Evolutionary conservation across 768 basidiomycete species (phyloP), one percentile per base, ranked within the genome.

Genomic region (Russula dissimulans): DNA sequence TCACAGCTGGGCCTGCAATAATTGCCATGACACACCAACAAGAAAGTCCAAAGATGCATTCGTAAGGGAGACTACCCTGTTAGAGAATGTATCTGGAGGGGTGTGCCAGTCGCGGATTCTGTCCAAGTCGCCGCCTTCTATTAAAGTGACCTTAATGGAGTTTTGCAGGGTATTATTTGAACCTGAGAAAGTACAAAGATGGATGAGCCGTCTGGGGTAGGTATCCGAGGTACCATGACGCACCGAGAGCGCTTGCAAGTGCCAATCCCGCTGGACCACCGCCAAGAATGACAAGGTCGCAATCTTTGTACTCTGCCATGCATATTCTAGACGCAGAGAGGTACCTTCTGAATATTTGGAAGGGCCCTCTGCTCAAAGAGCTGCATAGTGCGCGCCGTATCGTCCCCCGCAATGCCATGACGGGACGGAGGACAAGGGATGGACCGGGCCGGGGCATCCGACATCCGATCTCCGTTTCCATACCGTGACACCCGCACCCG

Each of bases 231-330:
- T n/a, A 26, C 22, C 22, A 26, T 26, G 29, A 52, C 81, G 61
- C 69, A 95, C 95, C 81, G 7, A 99, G 77, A 38, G 92, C 91
- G 68, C 83, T 84, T 3, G 93, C 94, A 39, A 99, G 75, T 12
- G 94, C 89, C 43, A 99, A 79, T 4, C 97, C 97, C 4, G 83
- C 91, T 29, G 92, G 94, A 2, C 95, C 95, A 31, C 91, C 97
- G 17, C 97, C 95, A 29, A 98, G 91, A 66, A 98, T 89, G 22
- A 95, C 90, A 38, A 98, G 79, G 70, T 98, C 97, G 65, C 81
- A 85, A 41, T 89, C 81, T 60, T 81, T 74, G 29, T 43, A 31
- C 32, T 29, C 54, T 5, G 43, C 3, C 26, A 3, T 3, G 3
- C 32, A 17, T 15, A 6, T 18, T 17, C 31, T n/a, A 9, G 17